These are phyloP conservation scores for Pleurotus platypus DNA, from an alignment of 768 basidiomycete species.

Conservation along the genomic window DNA sequence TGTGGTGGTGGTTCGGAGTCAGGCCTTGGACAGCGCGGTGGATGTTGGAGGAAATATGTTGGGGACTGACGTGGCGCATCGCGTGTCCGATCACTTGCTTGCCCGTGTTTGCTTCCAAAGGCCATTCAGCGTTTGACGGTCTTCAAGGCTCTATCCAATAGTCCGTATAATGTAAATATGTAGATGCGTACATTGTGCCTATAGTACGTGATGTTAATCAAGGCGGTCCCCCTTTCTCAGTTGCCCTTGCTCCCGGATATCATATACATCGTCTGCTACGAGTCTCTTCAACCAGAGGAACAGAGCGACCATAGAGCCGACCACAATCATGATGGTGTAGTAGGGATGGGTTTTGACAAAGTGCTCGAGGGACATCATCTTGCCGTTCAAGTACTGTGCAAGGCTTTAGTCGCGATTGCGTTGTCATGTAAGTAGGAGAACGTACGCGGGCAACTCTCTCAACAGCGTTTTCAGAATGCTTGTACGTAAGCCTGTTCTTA, in stretches of 20 bases:
- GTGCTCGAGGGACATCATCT: slow-evolving; percentile 31
- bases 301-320: slow-evolving; percentile 21
- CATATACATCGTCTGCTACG: slow-evolving; percentile 18
- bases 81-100: slow-evolving; percentile 8
- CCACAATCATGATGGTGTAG: slow-evolving; percentile 27
- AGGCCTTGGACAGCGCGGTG: too few relatives aligned
- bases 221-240: slow-evolving; percentile 16
- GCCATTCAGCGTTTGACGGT: background rate
- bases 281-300: slow-evolving; percentile 24
- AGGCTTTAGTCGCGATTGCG: background rate
- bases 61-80: background rate
- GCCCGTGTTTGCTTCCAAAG: background rate
- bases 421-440: slow-evolving; percentile 3
- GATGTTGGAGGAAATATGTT: too few relatives aligned
- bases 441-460: slow-evolving; percentile 64
- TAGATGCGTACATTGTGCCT: background rate
- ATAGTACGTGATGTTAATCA: slow-evolving; percentile 13
- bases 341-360: slow-evolving; percentile 33
- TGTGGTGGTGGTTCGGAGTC: too few relatives aligned
- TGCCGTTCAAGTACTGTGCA: slow-evolving; percentile 37
- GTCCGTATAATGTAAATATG: background rate
- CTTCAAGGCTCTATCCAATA: background rate
- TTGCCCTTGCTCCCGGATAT: slow-evolving; percentile 13
- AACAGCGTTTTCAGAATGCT: slow-evolving; percentile 66
- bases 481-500: slow-evolving; percentile 42